These are phyloP conservation scores for Coriaria nepalensis DNA, from an alignment of 306 rosid genomes.

Conservation along the genomic window DNA sequence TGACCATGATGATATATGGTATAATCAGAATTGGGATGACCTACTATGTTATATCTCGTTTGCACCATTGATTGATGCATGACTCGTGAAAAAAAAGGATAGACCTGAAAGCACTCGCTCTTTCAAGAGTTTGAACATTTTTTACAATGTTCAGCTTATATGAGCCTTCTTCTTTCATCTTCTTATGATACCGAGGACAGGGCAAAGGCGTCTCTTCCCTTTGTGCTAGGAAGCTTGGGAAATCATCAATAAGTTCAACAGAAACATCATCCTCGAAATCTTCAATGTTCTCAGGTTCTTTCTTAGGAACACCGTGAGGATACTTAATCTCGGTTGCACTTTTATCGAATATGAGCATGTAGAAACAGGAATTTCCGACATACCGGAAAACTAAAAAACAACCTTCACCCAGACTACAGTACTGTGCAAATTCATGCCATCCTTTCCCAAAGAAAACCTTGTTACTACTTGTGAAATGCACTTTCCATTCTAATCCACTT, in stretches of 20 bases:
- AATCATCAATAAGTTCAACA: neutral
- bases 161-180: neutral
- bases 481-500: conserved; percentile 4
- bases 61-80: neutral
- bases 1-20: neutral
- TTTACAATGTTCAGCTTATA: too few species aligned
- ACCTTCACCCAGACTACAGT: conserved; percentile 11
- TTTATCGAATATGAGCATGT: conserved; percentile 6
- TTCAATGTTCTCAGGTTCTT: neutral
- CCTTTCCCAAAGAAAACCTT: conserved; percentile 23
- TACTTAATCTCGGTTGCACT: conserved; percentile 2
- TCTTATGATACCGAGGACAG: conserved; percentile 2
- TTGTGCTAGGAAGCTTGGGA: neutral
- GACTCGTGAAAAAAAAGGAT: neutral
- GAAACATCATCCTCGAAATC: too few species aligned
- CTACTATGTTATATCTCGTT: neutral
- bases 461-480: conserved; percentile 7
- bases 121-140: too few species aligned
- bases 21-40: neutral
- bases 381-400: conserved; percentile 14
- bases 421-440: conserved; percentile 22
- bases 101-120: neutral
- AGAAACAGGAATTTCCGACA: conserved; percentile 1
- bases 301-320: neutral
- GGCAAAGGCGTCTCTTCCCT: conserved; percentile 2